A percentile compares a stretch with the other conserved stretches of the same genome.
Conservation (phyloP, 768 basidiomycete genomes). For the Boletus sp. region DNA sequence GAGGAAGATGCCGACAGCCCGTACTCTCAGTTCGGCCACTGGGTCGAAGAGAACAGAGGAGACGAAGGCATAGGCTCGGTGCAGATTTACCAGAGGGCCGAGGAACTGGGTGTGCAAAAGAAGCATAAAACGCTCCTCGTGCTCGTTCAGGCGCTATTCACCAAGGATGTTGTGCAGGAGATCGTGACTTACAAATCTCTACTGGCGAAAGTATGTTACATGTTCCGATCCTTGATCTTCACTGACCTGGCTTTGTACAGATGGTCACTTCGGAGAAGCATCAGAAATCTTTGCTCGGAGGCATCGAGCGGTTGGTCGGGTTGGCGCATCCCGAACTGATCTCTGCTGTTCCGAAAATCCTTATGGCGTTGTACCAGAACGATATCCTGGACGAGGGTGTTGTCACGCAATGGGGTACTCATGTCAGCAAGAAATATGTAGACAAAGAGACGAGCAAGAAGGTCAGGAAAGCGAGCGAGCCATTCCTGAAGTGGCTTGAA, state of each 20-base stretch:
- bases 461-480: conserved; percentile 92
- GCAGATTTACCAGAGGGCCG: conserved; percentile 82
- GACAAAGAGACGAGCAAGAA: conserved; percentile 94
- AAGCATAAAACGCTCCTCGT: conserved; percentile 89
- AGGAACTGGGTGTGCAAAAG: conserved; percentile 89
- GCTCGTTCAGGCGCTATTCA: conserved; percentile 82
- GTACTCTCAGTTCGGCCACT: conserved; percentile 76
- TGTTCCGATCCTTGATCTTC: background rate
- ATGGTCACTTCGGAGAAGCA: conserved; percentile 92
- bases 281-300: conserved; percentile 91
- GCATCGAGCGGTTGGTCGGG: conserved; percentile 84
- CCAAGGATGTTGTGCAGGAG: conserved; percentile 62
- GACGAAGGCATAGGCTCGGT: conserved; percentile 39
- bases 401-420: conserved; percentile 89
- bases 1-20: conserved; percentile 87
- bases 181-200: conserved; percentile 63
- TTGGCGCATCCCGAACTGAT: conserved; percentile 69
- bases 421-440: conserved; percentile 94
- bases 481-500: conserved; percentile 94
- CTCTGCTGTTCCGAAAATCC: conserved; percentile 76
- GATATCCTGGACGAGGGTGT: conserved; percentile 93
- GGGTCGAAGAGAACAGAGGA: conserved; percentile 73
- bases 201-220: conserved; percentile 57
- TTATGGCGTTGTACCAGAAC: conserved; percentile 91
- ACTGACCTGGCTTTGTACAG: conserved; percentile 37